Evolutionary conservation across 139 green algal species (phyloP).

Genomic region (Tetraselmis chui): DNA sequence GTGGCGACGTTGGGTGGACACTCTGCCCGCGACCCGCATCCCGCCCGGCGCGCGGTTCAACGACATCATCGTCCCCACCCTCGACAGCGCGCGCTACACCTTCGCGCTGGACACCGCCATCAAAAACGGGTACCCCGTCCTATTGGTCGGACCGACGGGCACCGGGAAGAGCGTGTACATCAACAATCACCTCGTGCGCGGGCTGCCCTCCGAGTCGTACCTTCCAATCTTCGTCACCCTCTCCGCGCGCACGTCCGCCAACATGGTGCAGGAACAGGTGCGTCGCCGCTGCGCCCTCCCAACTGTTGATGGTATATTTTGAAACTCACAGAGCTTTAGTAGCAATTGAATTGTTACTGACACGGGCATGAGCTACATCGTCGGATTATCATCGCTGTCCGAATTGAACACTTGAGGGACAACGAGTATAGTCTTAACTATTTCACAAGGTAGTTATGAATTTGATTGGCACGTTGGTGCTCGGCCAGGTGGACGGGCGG

Average conservation of each 20-base stretch:
- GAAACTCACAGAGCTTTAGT: too few species aligned
- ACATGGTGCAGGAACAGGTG: constrained; percentile 44
- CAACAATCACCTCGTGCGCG: constrained; percentile 33
- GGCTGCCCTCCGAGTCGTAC: constrained; percentile 33
- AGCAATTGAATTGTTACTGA: too few species aligned
- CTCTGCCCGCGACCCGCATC: constrained; percentile 36
- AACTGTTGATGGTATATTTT: too few species aligned
- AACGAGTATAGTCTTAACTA: too few species aligned
- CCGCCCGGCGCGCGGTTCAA: constrained; percentile 47
- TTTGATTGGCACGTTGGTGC: background rate
- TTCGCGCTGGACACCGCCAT: constrained; percentile 55
- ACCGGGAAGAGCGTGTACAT: constrained; percentile 49
- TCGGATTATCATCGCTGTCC: too few species aligned
- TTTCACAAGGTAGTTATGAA: too few species aligned
- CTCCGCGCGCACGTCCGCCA: constrained; percentile 34
- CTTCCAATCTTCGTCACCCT: constrained; percentile 47
- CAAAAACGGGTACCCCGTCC: constrained; percentile 44
- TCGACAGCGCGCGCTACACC: constrained; percentile 45
- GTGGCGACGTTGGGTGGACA: constrained; percentile 49
- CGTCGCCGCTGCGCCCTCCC: too few species aligned
- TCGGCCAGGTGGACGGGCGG: constrained; percentile 59
- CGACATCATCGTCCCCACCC: constrained; percentile 65
- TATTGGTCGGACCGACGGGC: constrained; percentile 62
- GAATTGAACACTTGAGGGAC: too few species aligned
- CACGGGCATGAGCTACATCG: too few species aligned